A percentile compares a stretch with the other conserved stretches of the same genome.
Conservation (phyloP, 202 grass and related monocot species). For the Tripidium arundinaceum region DNA sequence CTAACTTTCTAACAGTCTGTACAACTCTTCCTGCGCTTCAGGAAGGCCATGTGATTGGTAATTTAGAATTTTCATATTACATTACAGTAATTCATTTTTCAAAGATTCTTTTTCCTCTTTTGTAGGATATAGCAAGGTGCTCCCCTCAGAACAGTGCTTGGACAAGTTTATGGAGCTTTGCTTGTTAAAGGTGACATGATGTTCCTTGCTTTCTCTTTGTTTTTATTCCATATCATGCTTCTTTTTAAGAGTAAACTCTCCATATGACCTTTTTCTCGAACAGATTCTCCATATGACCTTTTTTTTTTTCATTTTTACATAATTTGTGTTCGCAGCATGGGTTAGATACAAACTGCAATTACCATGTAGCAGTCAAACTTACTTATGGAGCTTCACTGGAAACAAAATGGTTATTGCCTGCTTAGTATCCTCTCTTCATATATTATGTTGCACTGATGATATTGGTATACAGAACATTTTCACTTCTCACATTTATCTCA, state of each 20-base stretch:
- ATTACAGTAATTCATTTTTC: conserved; percentile 9
- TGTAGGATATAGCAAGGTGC: conserved; percentile 64
- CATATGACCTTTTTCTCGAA: not conserved
- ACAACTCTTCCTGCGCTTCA: conserved; percentile 64
- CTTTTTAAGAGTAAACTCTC: conserved; percentile 25
- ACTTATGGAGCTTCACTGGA: conserved; percentile 38
- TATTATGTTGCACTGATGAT: conserved; percentile 15
- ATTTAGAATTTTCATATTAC: conserved; percentile 10
- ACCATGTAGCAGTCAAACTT: conserved; percentile 57
- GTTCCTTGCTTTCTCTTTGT: not conserved
- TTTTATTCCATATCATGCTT: conserved; percentile 8
- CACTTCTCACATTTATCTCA: not conserved
- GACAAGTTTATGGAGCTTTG: conserved; percentile 61
- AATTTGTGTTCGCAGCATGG: conserved; percentile 55
- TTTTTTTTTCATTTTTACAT: conserved; percentile 16
- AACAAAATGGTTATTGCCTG: conserved; percentile 51
- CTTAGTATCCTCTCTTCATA: not conserved
- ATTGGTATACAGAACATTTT: not conserved
- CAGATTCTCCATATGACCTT: not conserved
- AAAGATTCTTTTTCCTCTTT: not conserved
- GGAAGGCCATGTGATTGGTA: conserved; percentile 75
- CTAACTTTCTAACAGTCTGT: conserved; percentile 44
- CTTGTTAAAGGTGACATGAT: conserved; percentile 57
- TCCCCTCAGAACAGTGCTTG: conserved; percentile 52
- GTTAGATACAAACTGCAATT: conserved; percentile 43